A percentile compares a stretch with the other conserved stretches of the same genome.
These are phyloP conservation scores for Emergomyces africanus DNA, from an alignment of 2,329 filamentous ascomycete genomes.

Conservation along the genomic window DNA sequence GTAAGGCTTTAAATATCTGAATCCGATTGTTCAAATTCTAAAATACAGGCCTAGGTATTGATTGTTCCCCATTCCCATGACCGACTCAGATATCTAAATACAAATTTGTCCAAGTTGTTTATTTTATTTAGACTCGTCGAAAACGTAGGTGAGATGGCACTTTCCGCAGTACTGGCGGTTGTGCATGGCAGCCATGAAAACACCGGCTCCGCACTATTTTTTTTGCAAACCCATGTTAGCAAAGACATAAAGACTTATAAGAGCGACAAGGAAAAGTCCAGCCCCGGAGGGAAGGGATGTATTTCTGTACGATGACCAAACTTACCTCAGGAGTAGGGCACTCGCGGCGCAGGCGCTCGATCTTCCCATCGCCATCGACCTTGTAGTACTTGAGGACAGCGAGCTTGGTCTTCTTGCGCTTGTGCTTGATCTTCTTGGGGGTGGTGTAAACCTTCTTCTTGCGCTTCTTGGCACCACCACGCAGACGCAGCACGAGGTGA, in stretches of 20 bases:
- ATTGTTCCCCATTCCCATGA: not conserved
- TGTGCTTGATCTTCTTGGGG: constrained; percentile 99
- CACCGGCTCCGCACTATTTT: constrained; percentile 86
- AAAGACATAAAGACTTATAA: not conserved
- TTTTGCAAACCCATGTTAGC: not conserved
- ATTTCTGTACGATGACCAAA: not conserved
- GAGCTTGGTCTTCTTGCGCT: constrained; percentile 99
- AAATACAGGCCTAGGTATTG: not conserved
- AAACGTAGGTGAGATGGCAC: constrained; percentile 60
- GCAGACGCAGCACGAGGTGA: constrained; percentile 93
- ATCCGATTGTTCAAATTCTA: not conserved
- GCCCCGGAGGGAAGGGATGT: not conserved
- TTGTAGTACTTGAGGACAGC: constrained; percentile 99
- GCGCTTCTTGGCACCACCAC: constrained; percentile 98
- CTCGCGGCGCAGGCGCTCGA: constrained; percentile 97
- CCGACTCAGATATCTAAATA: not conserved
- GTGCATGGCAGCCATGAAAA: constrained; percentile 99
- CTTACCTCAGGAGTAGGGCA: constrained; percentile 83
- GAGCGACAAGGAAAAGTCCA: not conserved
- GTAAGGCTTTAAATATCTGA: not conserved
- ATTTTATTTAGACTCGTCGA: constrained; percentile 53
- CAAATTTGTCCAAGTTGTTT: not conserved
- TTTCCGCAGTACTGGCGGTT: constrained; percentile 93
- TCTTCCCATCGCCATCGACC: constrained; percentile 99
- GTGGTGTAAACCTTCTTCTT: constrained; percentile 99